Evolutionary conservation across 305 asterid species (phyloP).

Genomic region (Fraxinus paxiana): DNA sequence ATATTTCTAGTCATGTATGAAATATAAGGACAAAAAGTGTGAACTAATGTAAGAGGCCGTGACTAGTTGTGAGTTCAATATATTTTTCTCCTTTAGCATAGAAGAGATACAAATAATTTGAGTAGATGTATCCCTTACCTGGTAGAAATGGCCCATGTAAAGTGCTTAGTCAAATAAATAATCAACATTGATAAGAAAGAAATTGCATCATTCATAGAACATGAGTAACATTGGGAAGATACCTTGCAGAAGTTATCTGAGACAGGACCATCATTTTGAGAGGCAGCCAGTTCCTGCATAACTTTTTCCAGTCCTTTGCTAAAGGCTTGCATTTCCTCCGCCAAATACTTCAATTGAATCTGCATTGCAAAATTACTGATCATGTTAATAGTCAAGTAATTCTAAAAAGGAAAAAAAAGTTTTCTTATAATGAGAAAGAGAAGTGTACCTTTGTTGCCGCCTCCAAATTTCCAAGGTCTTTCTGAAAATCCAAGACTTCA

Average conservation of each 20-base stretch:
- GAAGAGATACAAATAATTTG: background rate
- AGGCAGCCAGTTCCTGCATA: conserved; percentile 57
- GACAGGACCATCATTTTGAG: conserved; percentile 67
- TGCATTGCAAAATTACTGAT: conserved; percentile 31
- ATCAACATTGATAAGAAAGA: background rate
- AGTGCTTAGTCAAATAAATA: background rate
- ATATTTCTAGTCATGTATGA: background rate
- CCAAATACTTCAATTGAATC: conserved; percentile 77
- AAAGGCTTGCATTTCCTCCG: conserved; percentile 87
- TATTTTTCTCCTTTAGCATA: background rate
- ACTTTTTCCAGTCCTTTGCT: conserved; percentile 76
- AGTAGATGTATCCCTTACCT: background rate
- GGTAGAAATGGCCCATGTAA: background rate
- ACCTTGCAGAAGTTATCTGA: conserved; percentile 69
- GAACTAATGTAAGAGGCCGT: background rate
- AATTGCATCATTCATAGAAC: background rate
- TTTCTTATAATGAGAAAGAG: background rate
- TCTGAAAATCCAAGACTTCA: conserved; percentile 64
- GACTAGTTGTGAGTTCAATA: background rate
- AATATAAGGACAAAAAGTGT: background rate
- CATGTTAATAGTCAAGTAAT: conserved; percentile 19
- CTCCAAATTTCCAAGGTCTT: conserved; percentile 65
- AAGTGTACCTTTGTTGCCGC: conserved; percentile 65
- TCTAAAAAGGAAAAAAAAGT: background rate
- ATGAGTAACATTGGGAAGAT: background rate